Base-by-base conservation (phyloP, 2,329 filamentous ascomycete genomes). In the Xylariaceae sp. region DNA sequence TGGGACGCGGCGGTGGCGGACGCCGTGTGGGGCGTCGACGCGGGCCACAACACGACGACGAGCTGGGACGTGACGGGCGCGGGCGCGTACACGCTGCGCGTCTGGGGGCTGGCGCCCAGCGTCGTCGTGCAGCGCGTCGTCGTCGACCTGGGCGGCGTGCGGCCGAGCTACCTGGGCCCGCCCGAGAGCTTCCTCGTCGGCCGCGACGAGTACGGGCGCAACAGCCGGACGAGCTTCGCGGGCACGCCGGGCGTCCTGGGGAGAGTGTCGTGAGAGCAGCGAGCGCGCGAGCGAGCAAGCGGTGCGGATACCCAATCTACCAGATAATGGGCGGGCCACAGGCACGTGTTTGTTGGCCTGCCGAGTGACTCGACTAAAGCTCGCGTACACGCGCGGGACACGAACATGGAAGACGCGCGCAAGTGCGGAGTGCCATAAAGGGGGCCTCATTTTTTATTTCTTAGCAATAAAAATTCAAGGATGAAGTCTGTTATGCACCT, bases 121-220 rank as follows among this genome's bases (percentile, higher is more conserved):
- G 57, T 76, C 1, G 47, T 74, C 5, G 58, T 77, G 24, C 70
- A 77, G 50, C 76, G 75, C 60, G 55, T 77, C 23, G 59, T 77
- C 1, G 43, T 77, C 6, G 61, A 77, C 43, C 45, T 76, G 16
- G 74, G 73, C 2, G 73, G 72, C 5, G 63, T 75, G 2, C 54
- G 70, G 34, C 53, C 61, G 12, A 73, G 67, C 31, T 77, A 74
- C 43, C 53, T 77, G 3, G 73, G 73, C 0, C 72, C 73, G 4
- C 72, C 71, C 1, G 70, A 75, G 61, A 75, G 68, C 32, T 71
- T 70, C 39, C 45, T 66, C 9, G 50, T 65, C 2, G 64, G 65
- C 0, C 50, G 60, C 15, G 64, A 68, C 33, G 33, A 47, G 37
- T 31, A 52, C 25, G 64, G 63, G 6, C 36, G 31, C 12, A 59